phyloP scores from a whole-genome alignment of 495 filamentous ascomycete species.

The Aspergillus incahuasiensis region DNA sequence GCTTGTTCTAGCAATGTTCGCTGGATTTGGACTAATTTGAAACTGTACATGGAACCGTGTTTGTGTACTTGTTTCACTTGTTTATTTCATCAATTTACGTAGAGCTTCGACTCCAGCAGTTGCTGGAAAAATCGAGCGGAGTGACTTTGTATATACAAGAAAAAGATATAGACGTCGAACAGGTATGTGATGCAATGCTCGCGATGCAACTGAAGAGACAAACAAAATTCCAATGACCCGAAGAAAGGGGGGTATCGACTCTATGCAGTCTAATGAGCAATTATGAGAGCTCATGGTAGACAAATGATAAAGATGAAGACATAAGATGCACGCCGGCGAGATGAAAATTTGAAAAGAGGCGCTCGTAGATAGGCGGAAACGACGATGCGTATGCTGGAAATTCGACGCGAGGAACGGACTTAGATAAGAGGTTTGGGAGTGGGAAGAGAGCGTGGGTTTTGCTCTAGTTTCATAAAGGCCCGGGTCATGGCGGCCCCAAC shows the following conservation, averaged over 20 bases:
- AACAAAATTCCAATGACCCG: neutral
- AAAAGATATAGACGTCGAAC: neutral
- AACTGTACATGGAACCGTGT: too few species aligned
- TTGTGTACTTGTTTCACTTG: neutral
- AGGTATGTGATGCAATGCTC: constrained; percentile 1
- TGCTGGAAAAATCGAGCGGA: neutral
- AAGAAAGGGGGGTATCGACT: constrained; percentile 6
- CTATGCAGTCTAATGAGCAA: constrained; percentile 5
- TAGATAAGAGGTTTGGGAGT: neutral
- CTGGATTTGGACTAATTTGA: too few species aligned
- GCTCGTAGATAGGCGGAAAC: neutral
- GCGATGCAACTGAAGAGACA: neutral
- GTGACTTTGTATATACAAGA: neutral
- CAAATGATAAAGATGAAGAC: neutral
- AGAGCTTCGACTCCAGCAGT: neutral
- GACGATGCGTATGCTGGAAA: neutral
- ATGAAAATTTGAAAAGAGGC: neutral
- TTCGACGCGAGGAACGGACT: neutral
- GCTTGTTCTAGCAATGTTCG: too few species aligned
- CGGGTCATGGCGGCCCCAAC: constrained; percentile 15
- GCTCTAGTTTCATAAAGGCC: constrained; percentile 16
- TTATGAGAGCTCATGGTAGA: neutral
- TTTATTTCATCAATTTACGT: neutral
- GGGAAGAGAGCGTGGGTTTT: neutral
- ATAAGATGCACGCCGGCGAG: neutral